Percentiles rank a stretch among this genome's conserved stretches.
phyloP scores from a whole-genome alignment of 75 land plant genomes.

The Sequoia sempervirens region DNA sequence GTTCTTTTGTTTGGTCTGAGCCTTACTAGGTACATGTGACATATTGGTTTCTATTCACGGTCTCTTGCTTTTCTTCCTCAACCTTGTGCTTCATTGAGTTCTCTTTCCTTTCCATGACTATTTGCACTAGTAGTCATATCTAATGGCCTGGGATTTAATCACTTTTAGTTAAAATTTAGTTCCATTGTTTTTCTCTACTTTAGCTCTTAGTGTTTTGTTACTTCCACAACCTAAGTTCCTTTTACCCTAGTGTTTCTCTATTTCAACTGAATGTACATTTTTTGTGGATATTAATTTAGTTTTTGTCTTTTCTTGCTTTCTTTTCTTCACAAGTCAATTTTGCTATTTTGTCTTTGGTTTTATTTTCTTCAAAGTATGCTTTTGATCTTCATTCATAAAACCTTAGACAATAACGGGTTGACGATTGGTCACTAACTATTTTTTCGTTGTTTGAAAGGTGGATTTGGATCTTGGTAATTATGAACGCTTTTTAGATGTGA shows the following conservation, averaged over 20 bases:
- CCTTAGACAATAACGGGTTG: neutral
- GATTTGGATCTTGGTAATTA: constrained; percentile 95
- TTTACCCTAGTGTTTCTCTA: neutral
- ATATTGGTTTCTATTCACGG: too few relatives aligned
- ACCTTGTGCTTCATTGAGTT: too few relatives aligned
- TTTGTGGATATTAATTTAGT: neutral
- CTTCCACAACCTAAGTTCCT: neutral
- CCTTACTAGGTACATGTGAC: too few relatives aligned
- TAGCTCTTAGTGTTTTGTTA: neutral
- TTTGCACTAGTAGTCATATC: neutral
- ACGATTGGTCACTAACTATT: neutral
- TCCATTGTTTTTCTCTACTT: neutral
- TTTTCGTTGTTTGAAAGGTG: constrained; percentile 44
- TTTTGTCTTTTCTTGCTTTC: neutral
- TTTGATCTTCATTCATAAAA: neutral
- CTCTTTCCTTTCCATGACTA: too few relatives aligned
- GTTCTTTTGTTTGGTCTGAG: too few relatives aligned
- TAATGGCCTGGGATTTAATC: neutral
- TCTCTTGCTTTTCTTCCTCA: too few relatives aligned
- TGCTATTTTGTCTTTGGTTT: neutral
- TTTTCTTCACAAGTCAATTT: neutral
- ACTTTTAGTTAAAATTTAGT: neutral
- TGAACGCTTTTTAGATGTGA: constrained; percentile 87
- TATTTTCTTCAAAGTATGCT: neutral
- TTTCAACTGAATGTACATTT: neutral